Evolutionary conservation across 768 basidiomycete species (phyloP).

Genomic region (Rhizopogon vesiculosus): DNA sequence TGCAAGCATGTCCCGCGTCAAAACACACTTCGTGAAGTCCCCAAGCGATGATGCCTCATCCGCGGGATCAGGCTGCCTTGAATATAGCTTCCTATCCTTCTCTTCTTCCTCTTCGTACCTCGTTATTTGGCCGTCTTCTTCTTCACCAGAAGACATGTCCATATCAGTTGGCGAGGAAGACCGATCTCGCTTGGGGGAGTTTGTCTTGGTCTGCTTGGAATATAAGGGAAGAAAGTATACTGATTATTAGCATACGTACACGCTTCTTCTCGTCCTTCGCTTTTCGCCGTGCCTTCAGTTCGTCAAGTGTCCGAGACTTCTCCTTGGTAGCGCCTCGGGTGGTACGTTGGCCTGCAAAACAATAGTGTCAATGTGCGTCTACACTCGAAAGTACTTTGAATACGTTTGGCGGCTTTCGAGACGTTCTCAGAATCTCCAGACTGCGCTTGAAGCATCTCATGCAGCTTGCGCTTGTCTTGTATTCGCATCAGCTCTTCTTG

Average conservation of each 20-base stretch:
- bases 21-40: slow-evolving; percentile 56
- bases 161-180: slow-evolving; percentile 83
- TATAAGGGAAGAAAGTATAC: slow-evolving; percentile 7
- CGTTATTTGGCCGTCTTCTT: slow-evolving; percentile 72
- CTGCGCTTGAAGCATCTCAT: slow-evolving; percentile 70
- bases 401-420: slow-evolving; percentile 75
- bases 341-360: slow-evolving; percentile 61
- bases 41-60: slow-evolving; percentile 47
- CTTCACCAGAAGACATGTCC: slow-evolving; percentile 77
- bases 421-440: slow-evolving; percentile 54
- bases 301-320: slow-evolving; percentile 73
- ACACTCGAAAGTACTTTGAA: slow-evolving; percentile 20
- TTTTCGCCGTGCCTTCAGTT: slow-evolving; percentile 80
- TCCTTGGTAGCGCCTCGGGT: slow-evolving; percentile 74
- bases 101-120: slow-evolving; percentile 74
- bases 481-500: slow-evolving; percentile 76
- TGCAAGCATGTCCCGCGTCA: slow-evolving; percentile 69
- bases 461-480: slow-evolving; percentile 65
- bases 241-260: slow-evolving; percentile 37
- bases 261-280: slow-evolving; percentile 87
- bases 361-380: slow-evolving; percentile 7
- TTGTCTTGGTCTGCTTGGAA: slow-evolving; percentile 36
- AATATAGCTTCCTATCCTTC: slow-evolving; percentile 47
- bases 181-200: slow-evolving; percentile 64
- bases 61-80: slow-evolving; percentile 34